phyloP scores from a whole-genome alignment of 1,284 basidiomycete genomes.

The Fomitiporia mediterranea region DNA sequence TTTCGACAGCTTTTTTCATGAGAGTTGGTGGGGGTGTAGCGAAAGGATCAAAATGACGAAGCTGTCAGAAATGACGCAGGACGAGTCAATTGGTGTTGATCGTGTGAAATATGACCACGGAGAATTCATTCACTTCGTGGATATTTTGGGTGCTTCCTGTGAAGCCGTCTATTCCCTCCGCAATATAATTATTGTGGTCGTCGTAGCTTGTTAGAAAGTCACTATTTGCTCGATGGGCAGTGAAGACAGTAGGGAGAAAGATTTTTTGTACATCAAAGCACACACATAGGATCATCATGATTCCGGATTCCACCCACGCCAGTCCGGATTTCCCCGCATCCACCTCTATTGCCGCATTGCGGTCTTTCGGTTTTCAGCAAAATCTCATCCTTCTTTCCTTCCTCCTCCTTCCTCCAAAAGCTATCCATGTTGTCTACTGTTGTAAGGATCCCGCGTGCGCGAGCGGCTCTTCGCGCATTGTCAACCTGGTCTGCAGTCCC shows the following conservation, averaged over 20 bases:
- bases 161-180: too few relatives aligned
- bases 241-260: too few relatives aligned
- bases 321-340: neutral
- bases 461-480: constrained; percentile 35
- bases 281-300: too few relatives aligned
- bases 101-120: too few relatives aligned
- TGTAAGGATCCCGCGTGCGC: constrained; percentile 32
- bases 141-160: too few relatives aligned
- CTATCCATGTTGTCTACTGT: constrained; percentile 29
- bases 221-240: too few relatives aligned
- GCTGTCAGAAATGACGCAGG: neutral
- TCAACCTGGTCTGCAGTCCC: constrained; percentile 84
- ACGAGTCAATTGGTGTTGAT: too few relatives aligned
- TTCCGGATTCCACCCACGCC: neutral
- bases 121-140: too few relatives aligned
- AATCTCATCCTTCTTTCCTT: constrained; percentile 11
- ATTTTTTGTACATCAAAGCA: too few relatives aligned
- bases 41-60: neutral
- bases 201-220: too few relatives aligned
- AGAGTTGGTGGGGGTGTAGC: neutral
- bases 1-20: constrained; percentile 5
- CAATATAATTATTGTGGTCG: too few relatives aligned
- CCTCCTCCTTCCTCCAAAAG: constrained; percentile 27
- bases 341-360: neutral
- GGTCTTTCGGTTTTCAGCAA: neutral